Conservation (phyloP, 164 flowering plant genomes). For the Houttuynia cordata region DNA sequence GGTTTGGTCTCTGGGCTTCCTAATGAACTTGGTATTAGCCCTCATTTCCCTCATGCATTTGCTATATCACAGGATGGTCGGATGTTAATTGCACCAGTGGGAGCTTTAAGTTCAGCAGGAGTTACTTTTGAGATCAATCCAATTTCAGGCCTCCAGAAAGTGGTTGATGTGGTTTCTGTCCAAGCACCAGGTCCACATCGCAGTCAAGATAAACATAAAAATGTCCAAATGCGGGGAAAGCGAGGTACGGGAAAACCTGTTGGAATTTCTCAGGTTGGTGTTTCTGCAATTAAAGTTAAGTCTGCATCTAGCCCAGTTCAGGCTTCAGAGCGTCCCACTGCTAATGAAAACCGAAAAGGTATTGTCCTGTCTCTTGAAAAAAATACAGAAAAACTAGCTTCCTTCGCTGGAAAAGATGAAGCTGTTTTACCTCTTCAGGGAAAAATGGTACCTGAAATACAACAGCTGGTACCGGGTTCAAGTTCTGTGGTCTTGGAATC, state of each 20-base stretch:
- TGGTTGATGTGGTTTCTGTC: slow-evolving; percentile 19
- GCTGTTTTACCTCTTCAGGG: neutral
- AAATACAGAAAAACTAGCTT: slow-evolving; percentile 1
- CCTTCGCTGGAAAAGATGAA: slow-evolving; percentile 1
- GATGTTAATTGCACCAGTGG: slow-evolving; percentile 8
- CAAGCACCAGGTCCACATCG: slow-evolving; percentile 7
- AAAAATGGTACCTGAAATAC: neutral
- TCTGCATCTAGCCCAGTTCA: slow-evolving; percentile 1
- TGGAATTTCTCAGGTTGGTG: slow-evolving; percentile 4
- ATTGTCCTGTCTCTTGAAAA: neutral
- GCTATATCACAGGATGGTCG: slow-evolving; percentile 12
- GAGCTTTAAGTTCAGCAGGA: slow-evolving; percentile 15
- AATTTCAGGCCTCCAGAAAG: slow-evolving; percentile 16
- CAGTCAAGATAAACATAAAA: slow-evolving; percentile 9
- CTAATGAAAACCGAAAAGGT: neutral
- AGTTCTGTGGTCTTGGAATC: slow-evolving; percentile 3
- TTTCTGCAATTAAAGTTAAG: neutral
- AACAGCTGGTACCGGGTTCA: slow-evolving; percentile 4
- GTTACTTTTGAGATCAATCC: slow-evolving; percentile 21
- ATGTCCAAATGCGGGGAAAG: slow-evolving; percentile 6
- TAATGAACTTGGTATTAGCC: slow-evolving; percentile 2
- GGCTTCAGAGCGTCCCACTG: neutral
- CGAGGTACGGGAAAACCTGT: neutral
- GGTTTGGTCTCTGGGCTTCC: slow-evolving; percentile 4
- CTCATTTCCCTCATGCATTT: slow-evolving; percentile 8